These are phyloP conservation scores for Ambrosiella xylebori DNA, from an alignment of 2,329 filamentous ascomycete species.

Conservation along the genomic window DNA sequence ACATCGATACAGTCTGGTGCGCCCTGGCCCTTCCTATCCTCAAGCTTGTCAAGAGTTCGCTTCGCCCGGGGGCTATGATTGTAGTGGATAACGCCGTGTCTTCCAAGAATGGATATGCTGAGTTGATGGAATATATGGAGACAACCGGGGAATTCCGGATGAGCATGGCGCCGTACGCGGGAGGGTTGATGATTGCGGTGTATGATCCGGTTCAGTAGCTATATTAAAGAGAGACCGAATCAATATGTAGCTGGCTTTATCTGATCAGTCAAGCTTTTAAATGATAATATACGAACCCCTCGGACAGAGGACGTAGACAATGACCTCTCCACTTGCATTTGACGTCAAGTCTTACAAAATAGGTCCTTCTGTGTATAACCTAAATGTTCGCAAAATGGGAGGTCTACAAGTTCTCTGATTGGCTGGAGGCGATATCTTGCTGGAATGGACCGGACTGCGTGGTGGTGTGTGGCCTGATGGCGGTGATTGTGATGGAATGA, in stretches of 20 bases:
- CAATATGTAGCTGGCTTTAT: not conserved
- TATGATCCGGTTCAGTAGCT: constrained; percentile 12
- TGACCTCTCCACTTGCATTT: too few species aligned
- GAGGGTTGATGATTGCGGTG: constrained; percentile 19
- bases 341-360: too few species aligned
- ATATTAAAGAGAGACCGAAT: not conserved
- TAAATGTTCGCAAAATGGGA: too few species aligned
- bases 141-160: constrained; percentile 30
- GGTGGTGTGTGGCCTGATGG: too few species aligned
- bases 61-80: constrained; percentile 30
- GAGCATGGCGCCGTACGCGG: constrained; percentile 19
- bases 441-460: too few species aligned
- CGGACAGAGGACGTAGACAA: too few species aligned
- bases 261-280: too few species aligned
- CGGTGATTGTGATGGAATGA: too few species aligned
- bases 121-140: constrained; percentile 30
- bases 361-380: too few species aligned
- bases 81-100: constrained; percentile 31
- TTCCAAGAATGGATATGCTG: constrained; percentile 24
- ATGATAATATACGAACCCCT: too few species aligned
- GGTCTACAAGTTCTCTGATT: too few species aligned
- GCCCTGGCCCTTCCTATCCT: constrained; percentile 35
- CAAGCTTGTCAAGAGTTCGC: constrained; percentile 26
- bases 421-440: too few species aligned
- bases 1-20: constrained; percentile 31